A percentile compares a stretch with the other conserved stretches of the same genome.
Conservation (phyloP, 1,284 basidiomycete genomes). For the Apiotrichum gamsii region DNA sequence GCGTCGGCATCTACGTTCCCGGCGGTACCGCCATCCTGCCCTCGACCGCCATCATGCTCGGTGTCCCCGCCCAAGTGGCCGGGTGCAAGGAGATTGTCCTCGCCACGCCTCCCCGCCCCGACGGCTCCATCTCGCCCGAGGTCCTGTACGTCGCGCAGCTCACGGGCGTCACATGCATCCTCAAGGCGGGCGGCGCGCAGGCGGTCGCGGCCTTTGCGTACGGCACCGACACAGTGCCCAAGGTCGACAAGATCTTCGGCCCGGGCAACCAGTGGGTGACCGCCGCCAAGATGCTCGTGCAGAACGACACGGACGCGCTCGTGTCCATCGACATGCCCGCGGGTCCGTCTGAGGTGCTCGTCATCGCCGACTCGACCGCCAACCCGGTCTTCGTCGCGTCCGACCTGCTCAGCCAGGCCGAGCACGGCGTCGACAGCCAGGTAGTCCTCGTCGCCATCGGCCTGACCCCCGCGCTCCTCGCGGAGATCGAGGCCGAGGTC, state of each 20-base stretch:
- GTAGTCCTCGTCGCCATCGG: constrained; percentile 83
- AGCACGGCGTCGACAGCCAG: constrained; percentile 97
- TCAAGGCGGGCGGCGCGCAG: constrained; percentile 94
- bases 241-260: constrained; percentile 99
- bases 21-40: constrained; percentile 95
- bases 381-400: constrained; percentile 90
- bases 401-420: constrained; percentile 93
- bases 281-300: constrained; percentile 97
- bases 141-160: constrained; percentile 90
- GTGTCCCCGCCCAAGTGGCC: constrained; percentile 95
- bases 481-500: constrained; percentile 74
- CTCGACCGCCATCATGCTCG: constrained; percentile 96
- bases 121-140: constrained; percentile 87
- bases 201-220: constrained; percentile 97
- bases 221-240: constrained; percentile 90
- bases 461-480: constrained; percentile 59
- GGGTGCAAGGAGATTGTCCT: constrained; percentile 88
- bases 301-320: constrained; percentile 95
- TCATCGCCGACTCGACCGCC: constrained; percentile 82
- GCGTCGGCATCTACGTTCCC: constrained; percentile 95
- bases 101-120: constrained; percentile 85
- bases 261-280: constrained; percentile 99
- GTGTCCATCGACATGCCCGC: constrained; percentile 99
- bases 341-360: constrained; percentile 92
- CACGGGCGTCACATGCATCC: constrained; percentile 76